A percentile compares a stretch with the other conserved stretches of the same genome.
Conservation (phyloP, 2,329 filamentous ascomycete genomes). For the Zalaria sp. region DNA sequence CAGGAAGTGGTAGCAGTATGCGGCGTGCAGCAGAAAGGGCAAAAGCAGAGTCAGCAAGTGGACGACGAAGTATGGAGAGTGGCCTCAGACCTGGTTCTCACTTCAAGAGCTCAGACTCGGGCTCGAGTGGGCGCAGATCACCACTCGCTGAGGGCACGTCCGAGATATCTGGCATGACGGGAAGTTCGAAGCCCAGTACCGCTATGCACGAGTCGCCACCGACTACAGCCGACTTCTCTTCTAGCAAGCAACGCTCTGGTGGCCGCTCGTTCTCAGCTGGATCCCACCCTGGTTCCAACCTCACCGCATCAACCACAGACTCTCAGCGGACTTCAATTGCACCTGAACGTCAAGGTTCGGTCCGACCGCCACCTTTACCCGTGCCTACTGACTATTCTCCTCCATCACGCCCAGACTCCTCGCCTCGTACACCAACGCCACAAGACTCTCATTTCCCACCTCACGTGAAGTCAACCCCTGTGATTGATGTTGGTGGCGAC, state of each 20-base stretch:
- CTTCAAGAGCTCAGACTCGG: constrained; percentile 25
- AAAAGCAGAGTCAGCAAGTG: constrained; percentile 20
- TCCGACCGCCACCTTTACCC: constrained; percentile 17
- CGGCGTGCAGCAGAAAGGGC: constrained; percentile 22
- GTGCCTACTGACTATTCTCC: constrained; percentile 24
- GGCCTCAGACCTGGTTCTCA: constrained; percentile 20
- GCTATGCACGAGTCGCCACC: neutral
- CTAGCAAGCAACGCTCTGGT: neutral
- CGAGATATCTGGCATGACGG: constrained; percentile 22
- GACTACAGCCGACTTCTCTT: neutral
- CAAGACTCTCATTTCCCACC: constrained; percentile 23
- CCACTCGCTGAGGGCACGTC: constrained; percentile 20
- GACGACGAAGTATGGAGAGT: constrained; percentile 27
- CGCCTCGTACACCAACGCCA: constrained; percentile 29
- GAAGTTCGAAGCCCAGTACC: neutral
- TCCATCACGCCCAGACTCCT: constrained; percentile 27
- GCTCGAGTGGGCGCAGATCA: constrained; percentile 27
- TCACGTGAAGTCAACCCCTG: constrained; percentile 21
- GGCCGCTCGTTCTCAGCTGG: constrained; percentile 11
- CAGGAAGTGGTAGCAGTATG: constrained; percentile 30
- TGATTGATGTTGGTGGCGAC: constrained; percentile 21
- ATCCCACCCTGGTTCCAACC: constrained; percentile 23
- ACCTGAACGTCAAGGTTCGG: constrained; percentile 20
- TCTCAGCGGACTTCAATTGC: constrained; percentile 32
- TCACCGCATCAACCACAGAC: constrained; percentile 27